Evolutionary conservation across 768 basidiomycete genomes (phyloP).

Genomic region (Fistulinella prunicolor): DNA sequence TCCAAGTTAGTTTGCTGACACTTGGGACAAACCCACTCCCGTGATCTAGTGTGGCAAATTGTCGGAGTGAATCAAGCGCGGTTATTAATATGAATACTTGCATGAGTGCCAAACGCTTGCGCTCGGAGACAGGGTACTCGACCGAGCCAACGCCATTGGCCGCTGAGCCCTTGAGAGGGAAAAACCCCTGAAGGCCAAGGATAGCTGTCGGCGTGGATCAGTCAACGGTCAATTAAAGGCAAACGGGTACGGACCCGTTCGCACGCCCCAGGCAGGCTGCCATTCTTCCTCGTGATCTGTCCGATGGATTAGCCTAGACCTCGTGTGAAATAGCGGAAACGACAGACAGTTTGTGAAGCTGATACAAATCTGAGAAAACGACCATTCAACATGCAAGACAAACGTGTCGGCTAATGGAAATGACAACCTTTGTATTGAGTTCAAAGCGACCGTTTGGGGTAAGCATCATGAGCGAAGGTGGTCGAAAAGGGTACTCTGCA

Average conservation of each 20-base stretch:
- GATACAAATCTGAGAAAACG: constrained; percentile 70
- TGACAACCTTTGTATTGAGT: constrained; percentile 84
- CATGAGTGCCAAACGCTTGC: constrained; percentile 75
- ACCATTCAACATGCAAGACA: constrained; percentile 5
- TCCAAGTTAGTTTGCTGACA: constrained; percentile 67
- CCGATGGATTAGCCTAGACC: constrained; percentile 29
- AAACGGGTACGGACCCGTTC: constrained; percentile 62
- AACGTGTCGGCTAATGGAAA: constrained; percentile 13
- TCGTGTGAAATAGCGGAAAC: constrained; percentile 13
- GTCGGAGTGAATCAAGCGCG: constrained; percentile 9
- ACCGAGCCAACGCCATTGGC: constrained; percentile 87
- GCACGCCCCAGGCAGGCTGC: constrained; percentile 98
- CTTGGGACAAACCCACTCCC: constrained; percentile 75
- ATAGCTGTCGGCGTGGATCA: constrained; percentile 53
- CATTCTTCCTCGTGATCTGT: constrained; percentile 93
- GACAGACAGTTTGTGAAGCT: constrained; percentile 85
- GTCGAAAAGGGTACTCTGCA: constrained; percentile 94
- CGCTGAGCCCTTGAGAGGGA: constrained; percentile 83
- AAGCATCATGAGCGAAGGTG: constrained; percentile 93
- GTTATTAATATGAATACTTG: constrained; percentile 39
- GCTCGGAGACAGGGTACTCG: constrained; percentile 70
- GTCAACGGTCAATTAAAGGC: constrained; percentile 10
- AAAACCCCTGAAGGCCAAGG: constrained; percentile 85
- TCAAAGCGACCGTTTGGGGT: constrained; percentile 98
- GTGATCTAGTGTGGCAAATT: constrained; percentile 50